A percentile compares a stretch with the other conserved stretches of the same genome.
phyloP scores from a whole-genome alignment of 257 asterid species.

The Mentha longifolia region DNA sequence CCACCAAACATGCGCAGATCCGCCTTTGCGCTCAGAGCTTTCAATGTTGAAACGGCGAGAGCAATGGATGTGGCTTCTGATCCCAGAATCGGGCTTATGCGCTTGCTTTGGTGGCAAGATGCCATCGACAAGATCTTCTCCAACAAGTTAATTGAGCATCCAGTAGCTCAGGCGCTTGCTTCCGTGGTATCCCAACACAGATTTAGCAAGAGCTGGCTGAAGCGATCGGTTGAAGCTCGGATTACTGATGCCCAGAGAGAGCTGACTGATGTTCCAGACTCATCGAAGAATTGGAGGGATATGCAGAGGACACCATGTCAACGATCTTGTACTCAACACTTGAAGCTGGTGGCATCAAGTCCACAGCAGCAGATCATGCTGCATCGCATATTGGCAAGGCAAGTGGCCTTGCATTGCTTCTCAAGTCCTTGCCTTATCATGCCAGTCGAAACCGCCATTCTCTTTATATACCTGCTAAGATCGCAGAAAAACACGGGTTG shows the following conservation, averaged over 20 bases:
- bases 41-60: slow-evolving; percentile 84
- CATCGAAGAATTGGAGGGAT: slow-evolving; percentile 71
- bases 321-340: slow-evolving; percentile 86
- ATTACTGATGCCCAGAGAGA: slow-evolving; percentile 81
- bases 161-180: slow-evolving; percentile 82
- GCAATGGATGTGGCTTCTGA: slow-evolving; percentile 97
- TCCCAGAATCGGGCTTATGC: slow-evolving; percentile 92
- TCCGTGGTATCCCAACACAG: slow-evolving; percentile 65
- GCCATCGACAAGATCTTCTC: slow-evolving; percentile 83
- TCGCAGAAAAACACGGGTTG: slow-evolving; percentile 81
- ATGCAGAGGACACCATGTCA: slow-evolving; percentile 87
- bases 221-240: slow-evolving; percentile 81
- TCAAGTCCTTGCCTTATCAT: slow-evolving; percentile 83
- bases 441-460: slow-evolving; percentile 62
- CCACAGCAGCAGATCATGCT: slow-evolving; percentile 88
- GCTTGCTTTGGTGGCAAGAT: slow-evolving; percentile 95
- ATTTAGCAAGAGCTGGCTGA: slow-evolving; percentile 81
- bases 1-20: slow-evolving; percentile 84
- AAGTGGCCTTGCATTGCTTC: slow-evolving; percentile 80
- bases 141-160: slow-evolving; percentile 77
- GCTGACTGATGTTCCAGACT: slow-evolving; percentile 54
- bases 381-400: slow-evolving; percentile 98
- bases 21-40: slow-evolving; percentile 89
- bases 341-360: slow-evolving; percentile 75
- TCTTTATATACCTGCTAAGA: slow-evolving; percentile 63